Conservation (phyloP, 352 stramenopile species). For the Pythium coloratum region DNA sequence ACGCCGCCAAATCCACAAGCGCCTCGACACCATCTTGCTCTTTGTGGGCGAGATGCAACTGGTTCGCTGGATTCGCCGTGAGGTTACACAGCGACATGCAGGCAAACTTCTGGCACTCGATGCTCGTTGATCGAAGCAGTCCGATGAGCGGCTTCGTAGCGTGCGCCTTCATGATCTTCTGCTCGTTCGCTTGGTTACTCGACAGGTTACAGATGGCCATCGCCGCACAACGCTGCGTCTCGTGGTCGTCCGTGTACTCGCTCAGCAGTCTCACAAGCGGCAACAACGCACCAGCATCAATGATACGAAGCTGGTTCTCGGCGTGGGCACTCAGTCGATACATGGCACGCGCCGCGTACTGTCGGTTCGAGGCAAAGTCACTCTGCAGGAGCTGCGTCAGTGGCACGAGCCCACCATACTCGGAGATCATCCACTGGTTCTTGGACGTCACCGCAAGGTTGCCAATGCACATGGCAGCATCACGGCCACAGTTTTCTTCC, state of each 20-base stretch:
- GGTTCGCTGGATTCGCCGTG: conserved; percentile 89
- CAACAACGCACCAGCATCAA: conserved; percentile 80
- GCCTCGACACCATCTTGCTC: conserved; percentile 67
- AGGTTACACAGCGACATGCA: conserved; percentile 96
- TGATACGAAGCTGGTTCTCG: conserved; percentile 88
- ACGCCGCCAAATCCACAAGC: conserved; percentile 79
- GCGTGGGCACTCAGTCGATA: conserved; percentile 86
- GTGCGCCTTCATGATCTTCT: conserved; percentile 77
- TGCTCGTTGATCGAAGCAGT: conserved; percentile 45
- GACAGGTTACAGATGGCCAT: conserved; percentile 90
- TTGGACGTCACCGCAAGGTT: conserved; percentile 92
- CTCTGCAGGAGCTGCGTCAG: conserved; percentile 81
- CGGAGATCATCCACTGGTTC: conserved; percentile 89
- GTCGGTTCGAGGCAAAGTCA: conserved; percentile 66
- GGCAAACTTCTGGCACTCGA: conserved; percentile 82
- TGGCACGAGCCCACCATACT: conserved; percentile 81
- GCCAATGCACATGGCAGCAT: conserved; percentile 91
- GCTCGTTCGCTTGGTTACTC: conserved; percentile 68
- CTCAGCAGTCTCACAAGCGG: conserved; percentile 71
- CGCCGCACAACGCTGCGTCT: conserved; percentile 73
- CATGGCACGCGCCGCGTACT: conserved; percentile 86
- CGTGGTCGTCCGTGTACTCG: conserved; percentile 40
- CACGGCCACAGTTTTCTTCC: conserved; percentile 88
- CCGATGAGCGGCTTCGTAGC: conserved; percentile 65
- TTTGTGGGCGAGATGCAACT: conserved; percentile 83